phyloP scores from a whole-genome alignment of 371 early-diverging fungal species.

The Ordospora colligata region DNA sequence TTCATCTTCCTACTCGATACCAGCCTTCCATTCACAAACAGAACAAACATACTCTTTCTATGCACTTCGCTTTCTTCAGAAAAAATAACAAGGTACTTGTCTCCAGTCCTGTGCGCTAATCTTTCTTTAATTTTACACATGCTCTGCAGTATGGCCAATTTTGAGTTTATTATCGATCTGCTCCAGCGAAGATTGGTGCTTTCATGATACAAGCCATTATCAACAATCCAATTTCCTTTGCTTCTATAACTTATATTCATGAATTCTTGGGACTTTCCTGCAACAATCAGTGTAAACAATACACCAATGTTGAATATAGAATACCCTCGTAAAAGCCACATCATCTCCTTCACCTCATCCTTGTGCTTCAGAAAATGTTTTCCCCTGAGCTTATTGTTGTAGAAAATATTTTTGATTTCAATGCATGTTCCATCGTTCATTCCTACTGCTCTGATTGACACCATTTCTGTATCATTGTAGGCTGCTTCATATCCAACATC shows the following conservation, averaged over 20 bases:
- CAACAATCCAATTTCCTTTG: neutral
- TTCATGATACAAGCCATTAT: neutral
- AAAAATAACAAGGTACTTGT: neutral
- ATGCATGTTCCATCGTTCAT: conserved; percentile 50
- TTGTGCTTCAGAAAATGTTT: conserved; percentile 49
- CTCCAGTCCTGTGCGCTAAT: neutral
- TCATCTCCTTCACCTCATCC: conserved; percentile 37
- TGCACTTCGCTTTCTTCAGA: conserved; percentile 61
- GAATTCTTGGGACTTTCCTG: neutral
- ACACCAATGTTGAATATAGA: conserved; percentile 26
- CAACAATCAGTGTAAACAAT: conserved; percentile 24
- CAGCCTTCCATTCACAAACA: conserved; percentile 79
- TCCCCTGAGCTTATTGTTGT: conserved; percentile 49
- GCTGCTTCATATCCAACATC: conserved; percentile 19
- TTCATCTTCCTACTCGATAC: conserved; percentile 73
- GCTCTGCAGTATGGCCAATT: neutral
- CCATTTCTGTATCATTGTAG: conserved; percentile 35
- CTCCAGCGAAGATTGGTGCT: neutral
- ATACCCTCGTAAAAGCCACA: conserved; percentile 44
- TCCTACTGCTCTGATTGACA: conserved; percentile 16
- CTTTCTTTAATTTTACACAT: conserved; percentile 11
- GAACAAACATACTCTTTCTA: conserved; percentile 68
- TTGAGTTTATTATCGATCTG: neutral
- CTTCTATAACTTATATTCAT: neutral
- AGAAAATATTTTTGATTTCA: conserved; percentile 53